Evolutionary conservation across 768 basidiomycete genomes (phyloP), one percentile per base, ranked within the genome.

Genomic region (Podaxis sp.): DNA sequence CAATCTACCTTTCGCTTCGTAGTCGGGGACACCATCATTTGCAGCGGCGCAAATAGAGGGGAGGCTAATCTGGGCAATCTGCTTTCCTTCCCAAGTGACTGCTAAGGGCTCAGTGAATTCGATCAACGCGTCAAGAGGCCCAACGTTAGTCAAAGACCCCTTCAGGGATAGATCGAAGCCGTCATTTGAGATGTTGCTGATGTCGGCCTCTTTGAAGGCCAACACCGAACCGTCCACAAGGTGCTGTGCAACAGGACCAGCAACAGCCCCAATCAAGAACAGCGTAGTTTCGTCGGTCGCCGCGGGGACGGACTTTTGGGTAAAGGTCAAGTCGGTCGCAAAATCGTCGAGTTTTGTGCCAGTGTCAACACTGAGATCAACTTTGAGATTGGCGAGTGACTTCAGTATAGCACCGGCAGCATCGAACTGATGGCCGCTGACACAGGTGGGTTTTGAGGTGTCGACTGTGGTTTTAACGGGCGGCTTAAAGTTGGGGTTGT

Each of bases 201-300:
- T 86, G 57, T 84, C 82, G 2, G 84, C 89, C 48, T 77, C 73
- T 32, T 67, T 76, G 69, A 89, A 90, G 6, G 75, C 72, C 52
- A 90, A 68, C 4, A 75, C 63, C 0, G 88, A 77, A 18, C 75
- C 76, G 50, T 85, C 79, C 25, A 90, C 88, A 14, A 91, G 77
- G 64, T 78, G 74, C 70, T 89, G 89, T 2, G 85, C 81, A 28
- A 87, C 73, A 13, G 88, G 86, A 16, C 79, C 84, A 44, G 87
- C 85, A 32, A 90, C 86, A 3, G 82, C 86, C n/a, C 87, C 86
- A 42, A 90, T 85, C 53, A 90, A 77, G 71, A 82, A 88, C 25
- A 91, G 71, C 0, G 79, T 82, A 1, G 84, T 84, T 62, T 78
- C 66, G 68, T 90, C 89, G 1, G 84, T 86, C 47, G 79, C 71